Evolutionary conservation across 164 flowering plant species (phyloP), one percentile per base, ranked within the genome.

Genomic region (Stephania cephalantha): DNA sequence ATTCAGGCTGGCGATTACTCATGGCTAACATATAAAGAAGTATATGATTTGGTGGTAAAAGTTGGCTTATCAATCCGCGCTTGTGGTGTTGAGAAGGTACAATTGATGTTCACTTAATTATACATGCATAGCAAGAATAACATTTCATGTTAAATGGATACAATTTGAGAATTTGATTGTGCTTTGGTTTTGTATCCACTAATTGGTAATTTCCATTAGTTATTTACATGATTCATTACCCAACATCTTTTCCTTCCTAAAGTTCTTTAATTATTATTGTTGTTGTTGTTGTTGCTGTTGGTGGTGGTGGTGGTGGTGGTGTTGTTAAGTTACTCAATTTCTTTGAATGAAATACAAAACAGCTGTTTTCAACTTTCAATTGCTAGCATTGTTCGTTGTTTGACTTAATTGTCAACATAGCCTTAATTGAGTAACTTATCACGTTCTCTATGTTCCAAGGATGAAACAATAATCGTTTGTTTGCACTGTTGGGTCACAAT

Each of bases 11-110:
- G 98, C 69, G 74, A 85, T 76, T 96, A 94, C 81, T 88, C 79
- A 66, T 96, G 99, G 99, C 81, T 81, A 74, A 96, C 92, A 12
- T 96, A 96, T 81, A 85, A 88, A 80, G 87, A 96, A 82, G 98
- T 94, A 1, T 89, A 94, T 80, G 94, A 88, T 79, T 15, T 77
- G 46, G 97, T 90, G 7, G 74, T 89, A 46, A 87, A 90, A 82
- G 79, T 92, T 80, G 99, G 95, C 71, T 78, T 79, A 53, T 78
- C 98, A 31, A 88, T 96, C 69, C 89, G 95, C 6, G 84, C 84
- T 74, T 84, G 94, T 83, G 98, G 98, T 35, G 80, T 91, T 73
- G 87, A 69, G 25, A 84, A 84, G 77, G 98, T 94, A 85, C 84
- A 79, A 74, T 71, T 17, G 15, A 18, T 20, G 35, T 22, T 42